A percentile compares a stretch with the other conserved stretches of the same genome.
These are phyloP conservation scores for Backusella parvicylindrica DNA, from an alignment of 192 early-diverging fungal genomes.

Conservation along the genomic window DNA sequence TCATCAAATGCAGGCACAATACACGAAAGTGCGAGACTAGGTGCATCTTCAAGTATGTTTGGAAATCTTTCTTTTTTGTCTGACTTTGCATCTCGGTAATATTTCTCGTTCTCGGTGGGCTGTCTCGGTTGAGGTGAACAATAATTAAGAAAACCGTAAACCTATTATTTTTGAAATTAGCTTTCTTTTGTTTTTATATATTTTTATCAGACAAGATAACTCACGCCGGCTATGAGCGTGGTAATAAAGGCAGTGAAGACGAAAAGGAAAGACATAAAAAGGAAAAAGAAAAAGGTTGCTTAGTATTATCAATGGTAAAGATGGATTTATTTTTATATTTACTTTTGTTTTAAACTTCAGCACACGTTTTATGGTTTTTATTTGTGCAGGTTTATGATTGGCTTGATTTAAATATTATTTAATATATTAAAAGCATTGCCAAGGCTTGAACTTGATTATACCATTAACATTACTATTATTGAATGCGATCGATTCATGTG, in stretches of 20 bases:
- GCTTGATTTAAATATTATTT: background rate
- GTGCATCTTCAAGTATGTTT: slow-evolving; percentile 38
- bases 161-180: slow-evolving; percentile 9
- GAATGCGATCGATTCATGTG: background rate
- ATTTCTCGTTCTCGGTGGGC: slow-evolving; percentile 48
- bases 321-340: background rate
- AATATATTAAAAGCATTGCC: background rate
- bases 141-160: slow-evolving; percentile 30
- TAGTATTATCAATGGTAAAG: background rate
- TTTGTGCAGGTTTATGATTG: background rate
- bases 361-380: background rate
- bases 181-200: background rate
- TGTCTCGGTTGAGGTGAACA: slow-evolving; percentile 41
- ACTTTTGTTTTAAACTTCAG: background rate
- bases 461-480: background rate
- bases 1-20: slow-evolving; percentile 95
- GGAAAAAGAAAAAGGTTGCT: background rate
- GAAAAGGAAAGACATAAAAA: background rate
- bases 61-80: slow-evolving; percentile 37
- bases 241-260: background rate
- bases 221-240: background rate
- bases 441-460: background rate
- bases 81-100: slow-evolving; percentile 40
- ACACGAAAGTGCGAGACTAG: slow-evolving; percentile 62
- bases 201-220: too few relatives aligned